Conservation (phyloP, 75 land plant species). For the Adiantum capillusveneris region DNA sequence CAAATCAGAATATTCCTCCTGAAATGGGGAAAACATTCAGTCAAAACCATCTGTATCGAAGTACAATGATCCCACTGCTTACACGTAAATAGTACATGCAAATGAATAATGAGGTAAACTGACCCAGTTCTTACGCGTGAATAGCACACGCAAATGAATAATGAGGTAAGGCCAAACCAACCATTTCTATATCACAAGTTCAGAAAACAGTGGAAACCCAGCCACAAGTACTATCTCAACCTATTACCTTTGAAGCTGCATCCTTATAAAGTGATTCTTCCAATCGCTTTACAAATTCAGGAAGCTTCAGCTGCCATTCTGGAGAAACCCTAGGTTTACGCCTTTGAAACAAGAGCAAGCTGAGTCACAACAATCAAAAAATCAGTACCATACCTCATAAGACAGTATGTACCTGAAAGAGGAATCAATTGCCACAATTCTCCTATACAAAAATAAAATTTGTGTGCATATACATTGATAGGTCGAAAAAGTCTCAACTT, state of each 20-base stretch:
- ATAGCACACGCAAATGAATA: background rate
- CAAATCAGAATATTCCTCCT: constrained; percentile 74
- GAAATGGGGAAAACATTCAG: too few relatives aligned
- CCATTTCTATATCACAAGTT: background rate
- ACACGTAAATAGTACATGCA: background rate
- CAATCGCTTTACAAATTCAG: constrained; percentile 59
- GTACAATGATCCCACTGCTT: too few relatives aligned
- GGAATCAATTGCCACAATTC: too few relatives aligned
- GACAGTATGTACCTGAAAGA: too few relatives aligned
- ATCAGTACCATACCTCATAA: background rate
- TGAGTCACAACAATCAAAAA: constrained; percentile 12
- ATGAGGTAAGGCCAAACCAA: background rate
- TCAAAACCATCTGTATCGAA: too few relatives aligned
- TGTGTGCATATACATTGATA: too few relatives aligned
- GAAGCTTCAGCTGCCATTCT: constrained; percentile 43
- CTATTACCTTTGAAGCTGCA: constrained; percentile 66
- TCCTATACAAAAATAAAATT: too few relatives aligned
- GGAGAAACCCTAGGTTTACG: constrained; percentile 22
- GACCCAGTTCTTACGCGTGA: background rate
- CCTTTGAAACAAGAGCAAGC: constrained; percentile 26
- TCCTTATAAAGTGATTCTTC: constrained; percentile 51
- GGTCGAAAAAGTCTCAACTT: too few relatives aligned
- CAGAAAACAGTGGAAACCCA: background rate
- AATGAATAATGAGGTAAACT: background rate
- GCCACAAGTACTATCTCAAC: too few relatives aligned